Evolutionary conservation across 2,329 filamentous ascomycete genomes (phyloP), one percentile per base, ranked within the genome.

Genomic region (Aspergillus tanneri): DNA sequence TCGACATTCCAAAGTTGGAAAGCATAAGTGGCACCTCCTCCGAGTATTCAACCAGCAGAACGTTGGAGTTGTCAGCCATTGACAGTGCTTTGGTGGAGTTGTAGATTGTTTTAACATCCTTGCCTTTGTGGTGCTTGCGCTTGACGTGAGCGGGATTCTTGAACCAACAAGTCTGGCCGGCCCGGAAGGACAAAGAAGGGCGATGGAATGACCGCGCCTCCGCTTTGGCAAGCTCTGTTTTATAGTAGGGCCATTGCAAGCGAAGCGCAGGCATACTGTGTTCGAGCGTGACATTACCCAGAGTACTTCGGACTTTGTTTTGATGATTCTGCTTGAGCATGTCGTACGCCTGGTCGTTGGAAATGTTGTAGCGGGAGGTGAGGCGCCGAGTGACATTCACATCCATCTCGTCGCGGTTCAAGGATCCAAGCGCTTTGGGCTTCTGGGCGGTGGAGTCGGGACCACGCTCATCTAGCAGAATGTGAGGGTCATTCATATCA

Each of bases 1-100:
- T 95, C 43, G 91, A 91, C 93, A 99, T 99, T 56, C 92, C 93
- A 62, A 96, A 96, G 65, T 95, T 96, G 35, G 92, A 96, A 53
- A 99, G 76, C 50, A 95, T 90, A 8, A 86, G 87, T 0, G 93
- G 93, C 54, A 90, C 86, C 62, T 96, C 90, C 70, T 99, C 93
- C 7, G 90, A 95, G 67, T 99, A 99, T 70, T 99, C 93, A 25
- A 97, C 86, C 11, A 99, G 80, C 4, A 96, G 80, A 16, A 90
- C 85, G 34, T 85, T 87, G 0, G 92, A 90, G 64, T 96, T 96
- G 69, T 99, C 93, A 53, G 83, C 87, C 59, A 96, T 76, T 21
- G 88, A 90, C 14, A 99, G 77, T 59, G 96, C 88, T 63, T 87
- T 89, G 1, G 90, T 89, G 18, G 82, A 82, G 22, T 82, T 80